These are phyloP conservation scores for Podospora tetraspora DNA, from an alignment of 495 filamentous ascomycete genomes.

Conservation along the genomic window DNA sequence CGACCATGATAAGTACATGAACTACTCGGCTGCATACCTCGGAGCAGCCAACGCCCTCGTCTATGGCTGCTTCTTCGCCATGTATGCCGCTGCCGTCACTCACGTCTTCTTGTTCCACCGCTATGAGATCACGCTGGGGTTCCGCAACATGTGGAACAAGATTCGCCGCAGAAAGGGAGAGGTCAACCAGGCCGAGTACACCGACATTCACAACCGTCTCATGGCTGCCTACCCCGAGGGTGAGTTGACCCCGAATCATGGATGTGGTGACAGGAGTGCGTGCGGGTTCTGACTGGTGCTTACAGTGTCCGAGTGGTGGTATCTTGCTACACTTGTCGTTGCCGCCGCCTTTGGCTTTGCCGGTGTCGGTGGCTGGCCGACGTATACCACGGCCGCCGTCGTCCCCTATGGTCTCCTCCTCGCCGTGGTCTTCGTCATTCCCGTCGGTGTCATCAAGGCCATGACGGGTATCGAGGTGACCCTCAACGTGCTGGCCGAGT, in stretches of 20 bases:
- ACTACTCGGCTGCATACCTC: constrained; percentile 39
- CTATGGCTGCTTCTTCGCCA: constrained; percentile 39
- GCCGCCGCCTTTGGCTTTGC: constrained; percentile 32
- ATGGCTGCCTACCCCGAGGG: constrained; percentile 36
- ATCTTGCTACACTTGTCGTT: constrained; percentile 28
- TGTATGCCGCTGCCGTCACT: constrained; percentile 36
- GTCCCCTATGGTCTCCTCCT: constrained; percentile 40
- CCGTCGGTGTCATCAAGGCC: constrained; percentile 40
- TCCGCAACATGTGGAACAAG: constrained; percentile 26
- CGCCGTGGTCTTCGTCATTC: constrained; percentile 39
- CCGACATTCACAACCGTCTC: constrained; percentile 36
- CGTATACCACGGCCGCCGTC: constrained; percentile 37
- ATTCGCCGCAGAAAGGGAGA: constrained; percentile 18
- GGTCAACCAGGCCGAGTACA: constrained; percentile 11
- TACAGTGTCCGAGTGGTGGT: constrained; percentile 40
- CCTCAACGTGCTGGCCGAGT: constrained; percentile 42
- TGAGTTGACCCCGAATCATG: background rate
- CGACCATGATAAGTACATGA: constrained; percentile 31
- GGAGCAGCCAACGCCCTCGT: constrained; percentile 30
- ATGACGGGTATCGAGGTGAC: constrained; percentile 42
- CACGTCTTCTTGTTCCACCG: constrained; percentile 37
- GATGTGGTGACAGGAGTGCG: background rate
- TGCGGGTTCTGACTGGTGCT: background rate
- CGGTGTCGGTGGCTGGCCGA: constrained; percentile 36
- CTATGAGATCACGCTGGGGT: constrained; percentile 36